A percentile compares a stretch with the other conserved stretches of the same genome.
Conservation (phyloP, 2,329 filamentous ascomycete genomes). For the Atkinsonella hypoxylon region DNA sequence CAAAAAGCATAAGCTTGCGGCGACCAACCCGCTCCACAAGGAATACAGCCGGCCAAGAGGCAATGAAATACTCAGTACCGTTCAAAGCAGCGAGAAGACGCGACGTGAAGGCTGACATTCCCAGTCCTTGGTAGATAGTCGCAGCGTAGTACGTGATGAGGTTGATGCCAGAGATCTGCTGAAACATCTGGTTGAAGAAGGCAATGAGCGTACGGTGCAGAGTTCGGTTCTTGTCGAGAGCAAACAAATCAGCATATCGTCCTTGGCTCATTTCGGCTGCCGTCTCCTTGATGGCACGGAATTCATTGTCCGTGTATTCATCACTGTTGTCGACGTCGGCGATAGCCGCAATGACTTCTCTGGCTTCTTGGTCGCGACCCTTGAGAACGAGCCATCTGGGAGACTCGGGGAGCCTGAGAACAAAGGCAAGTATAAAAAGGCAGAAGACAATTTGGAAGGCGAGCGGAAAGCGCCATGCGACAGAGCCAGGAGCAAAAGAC, state of each 20-base stretch:
- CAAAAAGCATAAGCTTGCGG: conserved; percentile 60
- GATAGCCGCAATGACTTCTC: conserved; percentile 36
- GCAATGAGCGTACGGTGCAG: conserved; percentile 50
- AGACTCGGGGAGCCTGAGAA: conserved; percentile 42
- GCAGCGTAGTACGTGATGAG: conserved; percentile 53
- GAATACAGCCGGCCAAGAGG: conserved; percentile 48
- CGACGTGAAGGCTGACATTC: conserved; percentile 41
- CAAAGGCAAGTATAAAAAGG: conserved; percentile 40
- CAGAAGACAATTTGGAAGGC: conserved; percentile 44
- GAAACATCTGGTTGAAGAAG: conserved; percentile 50
- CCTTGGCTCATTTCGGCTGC: conserved; percentile 57
- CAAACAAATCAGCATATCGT: conserved; percentile 46
- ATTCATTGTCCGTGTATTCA: conserved; percentile 46
- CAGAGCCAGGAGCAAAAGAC: conserved; percentile 31
- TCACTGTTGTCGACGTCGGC: conserved; percentile 41
- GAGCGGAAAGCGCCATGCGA: conserved; percentile 47
- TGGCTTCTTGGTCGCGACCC: conserved; percentile 34
- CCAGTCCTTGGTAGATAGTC: conserved; percentile 44
- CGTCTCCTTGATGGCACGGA: conserved; percentile 49
- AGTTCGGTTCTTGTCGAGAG: conserved; percentile 41
- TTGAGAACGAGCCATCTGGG: conserved; percentile 36
- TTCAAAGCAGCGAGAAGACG: conserved; percentile 39
- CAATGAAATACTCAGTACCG: conserved; percentile 44
- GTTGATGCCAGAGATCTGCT: conserved; percentile 52
- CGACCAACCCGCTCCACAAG: conserved; percentile 56